Percentiles rank a stretch among this genome's conserved stretches.
These are phyloP conservation scores for Linum usitatissimum DNA, from an alignment of 345 rosid genomes.

Conservation along the genomic window DNA sequence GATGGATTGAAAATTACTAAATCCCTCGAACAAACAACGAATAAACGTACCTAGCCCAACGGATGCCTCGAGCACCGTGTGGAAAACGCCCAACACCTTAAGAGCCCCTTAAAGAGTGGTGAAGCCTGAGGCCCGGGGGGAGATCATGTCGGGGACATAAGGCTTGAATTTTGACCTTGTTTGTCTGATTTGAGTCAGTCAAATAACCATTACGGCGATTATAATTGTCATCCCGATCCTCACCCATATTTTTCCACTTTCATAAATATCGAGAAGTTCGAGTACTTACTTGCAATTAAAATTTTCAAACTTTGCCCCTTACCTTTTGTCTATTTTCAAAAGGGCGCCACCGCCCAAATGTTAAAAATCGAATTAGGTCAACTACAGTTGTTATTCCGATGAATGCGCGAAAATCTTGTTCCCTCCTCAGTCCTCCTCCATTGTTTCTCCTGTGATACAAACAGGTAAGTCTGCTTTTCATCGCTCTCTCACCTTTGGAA, in stretches of 20 bases:
- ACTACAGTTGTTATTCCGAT: not conserved
- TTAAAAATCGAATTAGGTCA: not conserved
- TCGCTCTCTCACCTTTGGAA: not conserved
- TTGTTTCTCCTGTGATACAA: not conserved
- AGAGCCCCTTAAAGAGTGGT: no score
- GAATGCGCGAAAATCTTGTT: not conserved
- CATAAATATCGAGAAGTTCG: not conserved
- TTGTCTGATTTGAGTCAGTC: no score
- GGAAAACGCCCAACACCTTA: no score
- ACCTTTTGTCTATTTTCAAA: not conserved
- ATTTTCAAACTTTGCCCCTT: not conserved
- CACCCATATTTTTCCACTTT: no score
- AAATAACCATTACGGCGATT: not conserved
- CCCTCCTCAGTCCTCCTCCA: not conserved
- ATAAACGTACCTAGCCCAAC: no score
- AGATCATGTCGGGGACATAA: no score
- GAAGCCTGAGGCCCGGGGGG: no score
- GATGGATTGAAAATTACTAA: no score
- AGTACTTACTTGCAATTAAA: not conserved
- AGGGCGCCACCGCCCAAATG: not conserved
- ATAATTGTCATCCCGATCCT: no score
- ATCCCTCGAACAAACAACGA: no score
- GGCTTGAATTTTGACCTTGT: no score
- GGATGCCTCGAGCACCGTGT: no score
- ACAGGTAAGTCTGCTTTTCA: not conserved